phyloP scores from a whole-genome alignment of 2,329 filamentous ascomycete species.

The Claviceps maximensis region DNA sequence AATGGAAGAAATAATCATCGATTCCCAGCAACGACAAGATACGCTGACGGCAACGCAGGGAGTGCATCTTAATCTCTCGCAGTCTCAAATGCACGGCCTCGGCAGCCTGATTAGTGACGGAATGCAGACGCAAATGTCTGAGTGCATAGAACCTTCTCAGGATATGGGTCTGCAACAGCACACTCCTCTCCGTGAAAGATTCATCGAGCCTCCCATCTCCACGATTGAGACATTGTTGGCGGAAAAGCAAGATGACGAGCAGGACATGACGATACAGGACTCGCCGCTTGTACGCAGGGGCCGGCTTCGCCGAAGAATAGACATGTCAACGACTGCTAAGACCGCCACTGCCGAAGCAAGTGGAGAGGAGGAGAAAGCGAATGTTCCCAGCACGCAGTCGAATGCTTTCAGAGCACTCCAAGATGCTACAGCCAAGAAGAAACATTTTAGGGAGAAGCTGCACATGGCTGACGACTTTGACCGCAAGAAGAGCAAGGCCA shows the following conservation, averaged over 20 bases:
- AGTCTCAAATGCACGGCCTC: conserved; percentile 46
- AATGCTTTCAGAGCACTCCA: conserved; percentile 58
- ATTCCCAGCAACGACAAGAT: conserved; percentile 25
- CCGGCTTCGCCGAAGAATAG: conserved; percentile 32
- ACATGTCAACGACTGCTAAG: conserved; percentile 10
- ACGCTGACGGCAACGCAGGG: conserved; percentile 27
- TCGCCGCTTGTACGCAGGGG: conserved; percentile 55
- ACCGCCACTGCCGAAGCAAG: background rate
- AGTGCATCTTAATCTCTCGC: conserved; percentile 43
- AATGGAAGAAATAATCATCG: conserved; percentile 36
- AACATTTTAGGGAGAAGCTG: conserved; percentile 39
- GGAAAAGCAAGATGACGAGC: conserved; percentile 18
- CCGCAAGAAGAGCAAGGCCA: conserved; percentile 77
- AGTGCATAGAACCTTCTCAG: conserved; percentile 65
- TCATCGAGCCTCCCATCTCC: conserved; percentile 49
- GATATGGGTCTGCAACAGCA: conserved; percentile 64
- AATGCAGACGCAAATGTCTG: conserved; percentile 48
- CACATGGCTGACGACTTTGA: conserved; percentile 48
- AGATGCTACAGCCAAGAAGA: conserved; percentile 38
- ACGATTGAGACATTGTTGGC: conserved; percentile 56
- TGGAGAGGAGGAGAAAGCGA: background rate
- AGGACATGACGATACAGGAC: conserved; percentile 31
- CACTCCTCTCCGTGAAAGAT: conserved; percentile 57
- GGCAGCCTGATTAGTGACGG: conserved; percentile 39
- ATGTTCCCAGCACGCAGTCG: conserved; percentile 7